Evolutionary conservation across 257 asterid genomes (phyloP), one percentile per base, ranked within the genome.

Genomic region (Catharanthus roseus): DNA sequence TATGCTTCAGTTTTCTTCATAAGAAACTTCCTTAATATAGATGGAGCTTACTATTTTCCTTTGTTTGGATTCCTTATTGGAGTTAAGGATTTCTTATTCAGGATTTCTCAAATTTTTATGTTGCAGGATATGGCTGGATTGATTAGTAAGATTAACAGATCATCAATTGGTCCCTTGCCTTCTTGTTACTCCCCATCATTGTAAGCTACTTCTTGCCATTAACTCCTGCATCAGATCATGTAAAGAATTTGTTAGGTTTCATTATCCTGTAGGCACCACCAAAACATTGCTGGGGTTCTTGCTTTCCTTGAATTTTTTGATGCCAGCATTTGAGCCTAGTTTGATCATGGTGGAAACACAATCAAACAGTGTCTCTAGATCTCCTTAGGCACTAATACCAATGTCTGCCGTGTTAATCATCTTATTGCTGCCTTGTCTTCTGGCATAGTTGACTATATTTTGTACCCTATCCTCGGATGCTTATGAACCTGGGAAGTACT

Each of bases 101-200:
- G 55, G 56, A 15, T 50, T 13, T 74, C 23, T 63, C n/a, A 45
- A 61, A 13, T 13, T 42, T 19, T 72, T 56, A 34, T 83, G 76
- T 82, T 86, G 65, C 85, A 95, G 99, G 97, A 95, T 83, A 95
- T 95, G 99, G 99, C 97, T 15, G 98, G 99, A 75, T 74, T 95
- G 64, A 92, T 95, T 79, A 95, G 99, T 85, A 95, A 95, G 86
- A 90, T 95, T 64, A 92, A 95, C 74, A 80, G 99, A 77, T 91
- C 98, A 31, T 95, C 97, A 24, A 92, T 95, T 24, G 99, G 99
- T 70, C 97, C 98, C 70, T 77, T 95, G 85, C 99, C 99, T 63
- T 77, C 99, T 34, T 90, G 97, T 82, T 95, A 95, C 86, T 91
- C 99, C 65, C 95, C 96, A 39, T 85, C 86, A 77, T 77, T 95